These are phyloP conservation scores for Camelina sativa DNA, from an alignment of 345 rosid species.

Conservation along the genomic window DNA sequence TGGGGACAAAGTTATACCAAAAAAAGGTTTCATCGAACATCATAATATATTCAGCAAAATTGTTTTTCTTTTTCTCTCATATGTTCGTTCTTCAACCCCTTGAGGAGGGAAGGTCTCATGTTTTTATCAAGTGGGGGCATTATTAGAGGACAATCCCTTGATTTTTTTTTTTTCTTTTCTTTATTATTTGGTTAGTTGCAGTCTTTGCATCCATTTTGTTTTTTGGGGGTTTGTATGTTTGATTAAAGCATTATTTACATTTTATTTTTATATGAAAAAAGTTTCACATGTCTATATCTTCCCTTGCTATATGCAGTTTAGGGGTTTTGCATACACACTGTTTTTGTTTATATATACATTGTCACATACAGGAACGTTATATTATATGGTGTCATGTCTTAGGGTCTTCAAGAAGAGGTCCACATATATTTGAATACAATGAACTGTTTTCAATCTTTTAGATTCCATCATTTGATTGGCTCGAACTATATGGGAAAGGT, in stretches of 20 bases:
- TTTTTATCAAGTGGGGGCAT: conserved; percentile 43
- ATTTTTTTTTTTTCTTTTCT: background rate
- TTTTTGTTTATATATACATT: background rate
- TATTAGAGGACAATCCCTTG: conserved; percentile 46
- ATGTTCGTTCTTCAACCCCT: conserved; percentile 41
- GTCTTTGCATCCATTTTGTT: conserved; percentile 47
- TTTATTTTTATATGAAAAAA: conserved; percentile 33
- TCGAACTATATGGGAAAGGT: conserved; percentile 30
- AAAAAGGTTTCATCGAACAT: conserved; percentile 39
- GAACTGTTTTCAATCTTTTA: background rate
- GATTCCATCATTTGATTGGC: conserved; percentile 1
- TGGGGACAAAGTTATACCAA: conserved; percentile 31
- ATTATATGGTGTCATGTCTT: conserved; percentile 37
- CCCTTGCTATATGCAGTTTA: background rate
- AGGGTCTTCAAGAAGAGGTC: conserved; percentile 20
- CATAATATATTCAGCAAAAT: conserved; percentile 38
- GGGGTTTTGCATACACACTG: conserved; percentile 24
- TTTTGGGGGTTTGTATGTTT: conserved; percentile 47
- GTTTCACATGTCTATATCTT: conserved; percentile 27
- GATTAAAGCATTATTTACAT: conserved; percentile 39
- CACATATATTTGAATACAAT: background rate
- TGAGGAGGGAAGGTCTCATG: conserved; percentile 31
- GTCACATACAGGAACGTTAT: conserved; percentile 9
- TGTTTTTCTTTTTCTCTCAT: conserved; percentile 32
- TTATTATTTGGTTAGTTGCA: conserved; percentile 41